Evolutionary conservation across 2,329 filamentous ascomycete species (phyloP).

Genomic region (Coniosporium tulheliwenetii): DNA sequence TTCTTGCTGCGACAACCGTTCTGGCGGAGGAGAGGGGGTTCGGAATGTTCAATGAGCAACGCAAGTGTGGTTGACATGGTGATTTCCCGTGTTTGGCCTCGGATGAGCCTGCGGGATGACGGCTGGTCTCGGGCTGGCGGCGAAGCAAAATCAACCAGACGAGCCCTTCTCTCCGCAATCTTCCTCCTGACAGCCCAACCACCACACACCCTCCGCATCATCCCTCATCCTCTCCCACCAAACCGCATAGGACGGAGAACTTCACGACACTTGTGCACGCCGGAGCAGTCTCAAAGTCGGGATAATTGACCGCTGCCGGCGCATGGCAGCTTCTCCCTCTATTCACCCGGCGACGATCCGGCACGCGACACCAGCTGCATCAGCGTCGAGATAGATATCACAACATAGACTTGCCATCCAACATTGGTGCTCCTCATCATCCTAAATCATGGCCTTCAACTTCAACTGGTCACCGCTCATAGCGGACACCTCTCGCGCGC

Average conservation of each 20-base stretch:
- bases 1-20: too few species aligned
- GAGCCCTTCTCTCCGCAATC: too few species aligned
- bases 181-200: too few species aligned
- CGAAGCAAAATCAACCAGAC: too few species aligned
- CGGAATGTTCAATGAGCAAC: too few species aligned
- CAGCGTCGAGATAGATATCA: background rate
- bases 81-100: too few species aligned
- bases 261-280: background rate
- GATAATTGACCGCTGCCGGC: background rate
- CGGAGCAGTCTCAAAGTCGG: background rate
- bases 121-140: too few species aligned
- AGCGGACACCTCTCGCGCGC: constrained; percentile 80
- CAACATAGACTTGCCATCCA: background rate
- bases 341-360: background rate
- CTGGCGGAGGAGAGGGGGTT: too few species aligned
- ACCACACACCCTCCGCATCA: too few species aligned
- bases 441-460: constrained; percentile 79
- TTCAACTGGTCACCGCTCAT: constrained; percentile 99
- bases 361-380: background rate
- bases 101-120: too few species aligned
- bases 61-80: too few species aligned
- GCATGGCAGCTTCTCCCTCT: background rate
- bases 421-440: background rate
- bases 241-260: background rate
- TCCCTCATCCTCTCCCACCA: too few species aligned